Percentiles rank a stretch among this genome's conserved stretches.
phyloP scores from a whole-genome alignment of 2,329 filamentous ascomycete genomes.

The Nothopassalora personata region DNA sequence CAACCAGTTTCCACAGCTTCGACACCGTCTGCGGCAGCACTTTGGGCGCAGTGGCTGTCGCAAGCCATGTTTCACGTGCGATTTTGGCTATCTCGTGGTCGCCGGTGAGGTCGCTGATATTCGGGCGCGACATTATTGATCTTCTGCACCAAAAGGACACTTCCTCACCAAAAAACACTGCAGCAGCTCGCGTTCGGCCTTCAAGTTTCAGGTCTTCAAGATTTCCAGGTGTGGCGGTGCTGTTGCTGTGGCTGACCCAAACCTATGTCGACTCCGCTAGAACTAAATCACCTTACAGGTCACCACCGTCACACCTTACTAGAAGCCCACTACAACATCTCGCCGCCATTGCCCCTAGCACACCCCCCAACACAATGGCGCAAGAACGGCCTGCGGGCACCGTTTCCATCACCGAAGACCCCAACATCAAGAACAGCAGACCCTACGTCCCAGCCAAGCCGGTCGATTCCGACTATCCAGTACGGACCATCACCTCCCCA shows the following conservation, averaged over 20 bases:
- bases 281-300: background rate
- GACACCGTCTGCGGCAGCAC: slow-evolving; percentile 79
- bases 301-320: background rate
- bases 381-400: slow-evolving; percentile 16
- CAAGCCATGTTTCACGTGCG: slow-evolving; percentile 81
- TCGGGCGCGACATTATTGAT: slow-evolving; percentile 47
- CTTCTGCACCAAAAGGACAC: background rate
- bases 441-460: slow-evolving; percentile 62
- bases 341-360: slow-evolving; percentile 9
- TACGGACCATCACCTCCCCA: slow-evolving; percentile 39
- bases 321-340: background rate
- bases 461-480: slow-evolving; percentile 78
- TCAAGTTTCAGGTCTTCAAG: background rate
- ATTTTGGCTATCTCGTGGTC: slow-evolving; percentile 62
- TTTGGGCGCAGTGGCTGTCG: slow-evolving; percentile 56
- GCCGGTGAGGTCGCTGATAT: slow-evolving; percentile 63
- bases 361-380: slow-evolving; percentile 17
- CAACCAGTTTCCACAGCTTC: slow-evolving; percentile 81
- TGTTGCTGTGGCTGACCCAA: background rate
- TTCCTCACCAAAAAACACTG: background rate
- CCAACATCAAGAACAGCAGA: slow-evolving; percentile 27
- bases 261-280: too few relatives aligned
- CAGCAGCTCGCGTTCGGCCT: background rate
- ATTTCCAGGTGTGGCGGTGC: background rate
- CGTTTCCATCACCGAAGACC: slow-evolving; percentile 23